Base-by-base conservation (phyloP, 1,284 basidiomycete genomes). In the Pulchroboletus neoregius region DNA sequence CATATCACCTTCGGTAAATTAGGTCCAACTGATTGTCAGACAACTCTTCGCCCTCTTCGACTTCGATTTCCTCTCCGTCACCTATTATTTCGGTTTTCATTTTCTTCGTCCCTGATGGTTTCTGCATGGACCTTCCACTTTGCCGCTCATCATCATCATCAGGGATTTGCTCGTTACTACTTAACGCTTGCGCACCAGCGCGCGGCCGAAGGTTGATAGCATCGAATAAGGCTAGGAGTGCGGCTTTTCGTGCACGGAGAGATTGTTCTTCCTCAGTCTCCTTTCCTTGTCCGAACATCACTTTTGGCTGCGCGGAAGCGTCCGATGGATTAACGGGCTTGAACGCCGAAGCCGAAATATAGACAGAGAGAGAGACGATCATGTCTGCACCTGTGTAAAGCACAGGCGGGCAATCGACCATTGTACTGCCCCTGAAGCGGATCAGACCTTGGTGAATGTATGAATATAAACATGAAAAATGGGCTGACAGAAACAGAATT, bases 21-120 rank as follows among this genome's bases (percentile, higher is more conserved):
- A 80, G 67, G 53, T 89, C 80, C 32, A 94, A 67, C 55, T 93
- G 86, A 57, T 84, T 82, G 39, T 86, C 84, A 8, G 82, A 80
- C 42, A 94, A 69, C 45, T 90, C 84, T 61, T 91, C 90, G 6
- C 76, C 82, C 46, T 89, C 84, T 42, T 88, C 87, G 1, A 84
- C 79, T 61, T 86, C 84, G 13, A 84, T 72, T 57, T 83, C 76
- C 65, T 86, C 79, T 22, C 79, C 78, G 56, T 84, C 80, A 2
- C 79, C 82, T 2, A 82, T 79, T 33, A 82, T 72, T 55, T 85
- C 81, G 8, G 68, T 78, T 45, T 58, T 69, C 13, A 42, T 55
- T 38, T 74, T 68, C 46, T 68, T 68, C 27, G 65, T 63, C 23
- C n/a, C 47, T 31, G 47, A 13, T 4, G 26, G 26, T 40, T 48